Base-by-base conservation (phyloP, 1,284 basidiomycete species). In the Apiotrichum porosum region DNA sequence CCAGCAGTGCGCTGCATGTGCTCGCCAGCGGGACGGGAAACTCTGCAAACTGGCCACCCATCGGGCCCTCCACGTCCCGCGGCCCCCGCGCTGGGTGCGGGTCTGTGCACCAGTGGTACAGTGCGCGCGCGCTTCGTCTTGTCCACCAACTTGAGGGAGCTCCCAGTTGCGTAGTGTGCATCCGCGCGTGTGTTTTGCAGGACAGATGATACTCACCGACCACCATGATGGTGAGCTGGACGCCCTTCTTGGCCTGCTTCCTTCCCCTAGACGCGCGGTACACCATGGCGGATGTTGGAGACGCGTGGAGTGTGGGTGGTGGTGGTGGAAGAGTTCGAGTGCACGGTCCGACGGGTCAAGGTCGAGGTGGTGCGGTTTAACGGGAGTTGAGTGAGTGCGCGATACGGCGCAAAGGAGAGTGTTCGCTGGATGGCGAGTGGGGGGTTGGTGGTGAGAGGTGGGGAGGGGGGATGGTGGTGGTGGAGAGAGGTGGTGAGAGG, bases 241-340 rank as follows among this genome's bases (percentile, higher is more conserved):
- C 87, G 74, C 90, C 90, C 82, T 94, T 94, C 79, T 94, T 95
- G 74, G 88, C 89, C 75, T 92, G 92, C 79, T 92, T 94, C 38
- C 76, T 69, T 54, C 85, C 86, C 73, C 86, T 82, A 68, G 87
- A 85, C 77, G 85, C 83, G 69, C 85, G 84, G 62, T 87, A 66
- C 15, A 63, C 58, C 63, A 72, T 71, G 37, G 34, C 40, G 17
- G 40, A 37, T 37, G 12, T 9, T 23, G n/a, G 18, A n/a, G 44
- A 42, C 50, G 50, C 50, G 50, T 44, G 26, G 33, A 42, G 33
- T 6, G 6, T 35, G 33, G 18, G 33, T 19, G 6, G 33, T n/a
- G 6, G n/a, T 17, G 6, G 8, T 6, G 34, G 8, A 15, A 14
- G 19, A 36, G 10, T 6, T 17, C n/a, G 37, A 6, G 37, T 13